Evolutionary conservation across 1,284 basidiomycete species (phyloP), one percentile per base, ranked within the genome.

Genomic region (Fomitopsis palustris): DNA sequence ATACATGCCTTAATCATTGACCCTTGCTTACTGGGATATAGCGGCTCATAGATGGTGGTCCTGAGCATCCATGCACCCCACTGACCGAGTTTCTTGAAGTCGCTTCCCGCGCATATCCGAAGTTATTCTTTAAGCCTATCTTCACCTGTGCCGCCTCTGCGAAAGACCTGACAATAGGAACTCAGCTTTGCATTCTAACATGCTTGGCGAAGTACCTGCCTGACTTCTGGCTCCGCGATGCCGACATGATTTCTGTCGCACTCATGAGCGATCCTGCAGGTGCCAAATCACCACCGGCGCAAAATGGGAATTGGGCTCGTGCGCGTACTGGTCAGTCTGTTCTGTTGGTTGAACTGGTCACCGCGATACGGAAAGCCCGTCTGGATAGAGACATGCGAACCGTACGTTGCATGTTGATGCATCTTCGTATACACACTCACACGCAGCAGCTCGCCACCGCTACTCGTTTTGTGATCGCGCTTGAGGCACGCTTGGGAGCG

Each of bases 161-260:
- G 23, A 85, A 84, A 61, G 81, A 85, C 39, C 67, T 82, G 16
- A 79, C 81, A 0, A 77, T 91, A 2, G 72, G 81, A 4, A 81
- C 80, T 41, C 82, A 89, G 60, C 78, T 92, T 0, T 80, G 81
- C 51, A 74, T 81, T 0, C 70, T 92, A 31, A 72, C 75, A 14
- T 75, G 79, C 0, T 62, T 90, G 33, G 75, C 83, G 3, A 77
- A 75, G 14, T 81, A 83, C 63, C 70, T 91, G 12, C 78, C 82
- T 0, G 81, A 83, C 57, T 85, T 86, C 66, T 92, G 88, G 90
- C 81, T 78, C 2, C 79, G 83, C 21, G 86, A 92, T 70, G 79
- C 87, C 2, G 88, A 92, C 66, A 93, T 93, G 90, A 75, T 92
- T 60, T 77, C 84, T 3, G 81, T 92, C 4, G 88, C 87, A 4